Evolutionary conservation across 2,329 filamentous ascomycete genomes (phyloP), one percentile per base, ranked within the genome.

Genomic region (Fusarium sp.): DNA sequence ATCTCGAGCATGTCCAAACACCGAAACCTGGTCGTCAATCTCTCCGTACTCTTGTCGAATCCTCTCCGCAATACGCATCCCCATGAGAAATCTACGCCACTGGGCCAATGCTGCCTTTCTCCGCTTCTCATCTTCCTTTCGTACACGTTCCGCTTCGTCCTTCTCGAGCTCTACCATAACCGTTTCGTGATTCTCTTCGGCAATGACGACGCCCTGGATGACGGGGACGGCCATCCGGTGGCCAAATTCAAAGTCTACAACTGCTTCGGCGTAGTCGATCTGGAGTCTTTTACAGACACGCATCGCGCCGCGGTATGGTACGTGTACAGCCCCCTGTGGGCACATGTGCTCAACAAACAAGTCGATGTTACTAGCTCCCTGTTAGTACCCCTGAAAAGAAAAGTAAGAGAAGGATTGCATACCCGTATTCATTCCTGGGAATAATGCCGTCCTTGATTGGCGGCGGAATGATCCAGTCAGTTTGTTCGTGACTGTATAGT

Each of bases 241-340:
- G 0, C 96, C 96, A 81, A 98, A 99, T 80, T 99, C 97, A 80
- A 99, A 99, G 2, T 95, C 97, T 0, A 95, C 95, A 3, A 98
- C 97, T 1, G 97, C 97, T 82, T 98, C 97, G 0, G 97, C 97
- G 77, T 92, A 97, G 79, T 98, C 95, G 40, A 98, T 93, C 5
- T 91, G 91, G 0, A 99, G 86, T 70, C 93, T 92, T 80, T 94
- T 95, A 82, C 96, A 98, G 2, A 98, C 90, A 57, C 92, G 91
- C 35, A 92, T 91, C 0, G 92, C 93, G 0, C 94, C 94, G 54
- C 92, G 90, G 63, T 92, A 91, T 0, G 95, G 95, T 2, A 98
- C 88, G 80, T 99, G 97, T 0, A 93, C 89, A 3, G 95, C 95
- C 0, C 97, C 95, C 77, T 80, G 59, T 0, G 97, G 97, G 29